Evolutionary conservation across 2,329 filamentous ascomycete species (phyloP).

Genomic region (Colletotrichum theobromicola): DNA sequence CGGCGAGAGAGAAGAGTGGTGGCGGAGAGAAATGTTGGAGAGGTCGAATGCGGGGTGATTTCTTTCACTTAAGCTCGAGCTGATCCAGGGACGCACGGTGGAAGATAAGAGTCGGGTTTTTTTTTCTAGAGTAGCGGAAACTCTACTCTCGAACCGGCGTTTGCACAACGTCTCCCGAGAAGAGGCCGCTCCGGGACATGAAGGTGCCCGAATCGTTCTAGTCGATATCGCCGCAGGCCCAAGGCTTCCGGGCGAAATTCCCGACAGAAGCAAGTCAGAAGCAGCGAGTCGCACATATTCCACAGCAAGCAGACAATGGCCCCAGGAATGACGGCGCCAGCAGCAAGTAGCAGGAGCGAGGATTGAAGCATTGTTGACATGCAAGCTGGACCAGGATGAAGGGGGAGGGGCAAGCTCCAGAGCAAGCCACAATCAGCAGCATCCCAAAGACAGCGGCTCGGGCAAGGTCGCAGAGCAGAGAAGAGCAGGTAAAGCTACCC

Average conservation of each 20-base stretch:
- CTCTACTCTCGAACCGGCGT: constrained; percentile 8
- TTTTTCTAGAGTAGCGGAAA: background rate
- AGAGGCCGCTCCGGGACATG: background rate
- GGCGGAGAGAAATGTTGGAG: constrained; percentile 13
- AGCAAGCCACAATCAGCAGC: constrained; percentile 2
- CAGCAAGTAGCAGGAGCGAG: background rate
- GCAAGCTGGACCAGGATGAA: background rate
- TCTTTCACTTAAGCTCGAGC: constrained; percentile 12
- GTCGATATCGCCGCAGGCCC: background rate
- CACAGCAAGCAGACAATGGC: background rate
- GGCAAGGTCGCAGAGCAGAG: background rate
- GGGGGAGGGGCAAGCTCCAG: background rate
- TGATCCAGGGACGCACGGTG: constrained; percentile 6
- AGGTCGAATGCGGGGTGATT: constrained; percentile 12
- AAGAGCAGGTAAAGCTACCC: background rate
- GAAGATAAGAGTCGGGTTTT: background rate
- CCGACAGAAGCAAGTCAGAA: background rate
- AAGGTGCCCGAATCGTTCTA: background rate
- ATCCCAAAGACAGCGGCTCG: background rate
- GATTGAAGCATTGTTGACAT: background rate
- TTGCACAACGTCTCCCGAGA: background rate
- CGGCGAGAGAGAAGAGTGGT: constrained; percentile 29
- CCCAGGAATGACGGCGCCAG: constrained; percentile 1
- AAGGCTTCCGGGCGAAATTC: background rate
- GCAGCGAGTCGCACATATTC: background rate